Conservation (phyloP, 495 filamentous ascomycete genomes). For the Aspergillus bridgeri region DNA sequence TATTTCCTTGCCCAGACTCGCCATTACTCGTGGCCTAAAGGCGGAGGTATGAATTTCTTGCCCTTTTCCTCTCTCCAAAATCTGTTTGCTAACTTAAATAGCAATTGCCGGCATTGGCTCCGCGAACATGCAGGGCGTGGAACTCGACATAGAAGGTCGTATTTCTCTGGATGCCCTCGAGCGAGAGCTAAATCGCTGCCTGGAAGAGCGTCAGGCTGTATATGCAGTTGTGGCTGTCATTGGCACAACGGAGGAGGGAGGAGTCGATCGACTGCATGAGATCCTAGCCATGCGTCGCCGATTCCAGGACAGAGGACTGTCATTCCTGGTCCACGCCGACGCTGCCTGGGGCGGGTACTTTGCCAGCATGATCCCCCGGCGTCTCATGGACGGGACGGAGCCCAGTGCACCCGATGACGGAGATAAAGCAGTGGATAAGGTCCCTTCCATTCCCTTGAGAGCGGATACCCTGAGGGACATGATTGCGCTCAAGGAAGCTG, state of each 20-base stretch:
- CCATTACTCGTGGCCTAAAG: constrained; percentile 50
- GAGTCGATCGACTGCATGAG: constrained; percentile 32
- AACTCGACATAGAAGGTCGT: constrained; percentile 32
- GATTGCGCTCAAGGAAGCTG: constrained; percentile 25
- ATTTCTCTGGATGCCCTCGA: constrained; percentile 31
- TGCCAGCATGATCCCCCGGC: constrained; percentile 32
- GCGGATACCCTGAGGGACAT: constrained; percentile 34
- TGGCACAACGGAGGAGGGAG: constrained; percentile 36
- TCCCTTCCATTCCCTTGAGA: constrained; percentile 16
- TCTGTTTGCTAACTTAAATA: constrained; percentile 2
- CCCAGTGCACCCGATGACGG: too few species aligned
- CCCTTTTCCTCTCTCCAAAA: not conserved
- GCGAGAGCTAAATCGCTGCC: constrained; percentile 22
- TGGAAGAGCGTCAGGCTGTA: constrained; percentile 28
- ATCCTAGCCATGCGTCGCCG: constrained; percentile 35
- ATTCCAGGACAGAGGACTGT: constrained; percentile 36
- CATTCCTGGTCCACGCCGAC: constrained; percentile 41
- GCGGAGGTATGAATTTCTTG: constrained; percentile 25
- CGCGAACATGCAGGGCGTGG: constrained; percentile 31
- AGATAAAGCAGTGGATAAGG: not conserved
- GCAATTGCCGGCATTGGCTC: constrained; percentile 45
- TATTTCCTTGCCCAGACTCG: constrained; percentile 34
- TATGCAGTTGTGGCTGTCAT: constrained; percentile 26
- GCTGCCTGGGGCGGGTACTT: constrained; percentile 52
- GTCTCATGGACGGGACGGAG: too few species aligned